A percentile compares a stretch with the other conserved stretches of the same genome.
Evolutionary conservation across 1,139 yeast genomes (phyloP).

Genomic region (Saccharomycopsis hybrid): DNA sequence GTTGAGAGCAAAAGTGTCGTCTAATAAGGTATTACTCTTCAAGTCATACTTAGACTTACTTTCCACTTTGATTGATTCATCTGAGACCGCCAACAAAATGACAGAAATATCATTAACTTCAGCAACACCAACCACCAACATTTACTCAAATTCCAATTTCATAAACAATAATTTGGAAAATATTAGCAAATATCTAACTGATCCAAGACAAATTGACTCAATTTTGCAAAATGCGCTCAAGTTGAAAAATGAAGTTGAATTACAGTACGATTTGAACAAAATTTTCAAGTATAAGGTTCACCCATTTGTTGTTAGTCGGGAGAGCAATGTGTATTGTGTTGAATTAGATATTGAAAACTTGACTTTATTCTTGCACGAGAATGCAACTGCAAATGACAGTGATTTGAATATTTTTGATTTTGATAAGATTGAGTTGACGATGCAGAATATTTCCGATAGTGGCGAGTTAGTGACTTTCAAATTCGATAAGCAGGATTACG

Average conservation of each 20-base stretch:
- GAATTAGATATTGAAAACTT: conserved; percentile 26
- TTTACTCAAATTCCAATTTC: conserved; percentile 16
- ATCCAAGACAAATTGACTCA: conserved; percentile 13
- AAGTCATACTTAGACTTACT: conserved; percentile 34
- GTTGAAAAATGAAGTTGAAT: conserved; percentile 10
- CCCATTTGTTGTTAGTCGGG: conserved; percentile 22
- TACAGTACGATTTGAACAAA: conserved; percentile 17
- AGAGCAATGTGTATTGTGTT: conserved; percentile 25
- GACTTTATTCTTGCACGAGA: conserved; percentile 10
- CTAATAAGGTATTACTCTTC: conserved; percentile 24
- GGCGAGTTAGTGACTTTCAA: conserved; percentile 22
- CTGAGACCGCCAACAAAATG: conserved; percentile 11
- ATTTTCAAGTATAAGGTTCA: conserved; percentile 15
- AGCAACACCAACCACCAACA: background rate
- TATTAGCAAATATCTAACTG: conserved; percentile 17
- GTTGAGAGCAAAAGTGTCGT: conserved; percentile 1
- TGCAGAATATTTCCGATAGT: conserved; percentile 19
- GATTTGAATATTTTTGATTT: conserved; percentile 20
- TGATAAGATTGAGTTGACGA: conserved; percentile 18
- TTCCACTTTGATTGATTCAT: conserved; percentile 28
- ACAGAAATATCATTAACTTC: conserved; percentile 10
- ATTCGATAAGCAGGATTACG: background rate
- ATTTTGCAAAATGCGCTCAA: conserved; percentile 9
- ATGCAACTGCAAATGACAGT: conserved; percentile 12
- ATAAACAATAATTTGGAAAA: conserved; percentile 18